phyloP scores from a whole-genome alignment of 768 basidiomycete genomes.

The Suillus cothurnatus region DNA sequence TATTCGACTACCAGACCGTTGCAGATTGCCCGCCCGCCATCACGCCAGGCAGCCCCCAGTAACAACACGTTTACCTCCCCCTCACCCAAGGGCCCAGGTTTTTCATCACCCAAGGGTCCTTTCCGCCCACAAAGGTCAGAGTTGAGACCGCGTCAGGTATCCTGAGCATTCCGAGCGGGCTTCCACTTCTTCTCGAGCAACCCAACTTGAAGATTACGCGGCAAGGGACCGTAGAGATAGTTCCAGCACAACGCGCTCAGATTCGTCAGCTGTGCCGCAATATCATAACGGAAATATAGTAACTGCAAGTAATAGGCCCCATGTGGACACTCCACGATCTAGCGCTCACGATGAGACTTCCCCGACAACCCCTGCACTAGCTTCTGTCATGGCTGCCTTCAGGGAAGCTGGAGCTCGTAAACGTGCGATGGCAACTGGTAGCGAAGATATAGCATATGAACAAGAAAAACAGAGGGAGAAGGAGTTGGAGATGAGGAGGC shows the following conservation, averaged over 20 bases:
- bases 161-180: slow-evolving; percentile 58
- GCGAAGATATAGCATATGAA: slow-evolving; percentile 57
- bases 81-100: slow-evolving; percentile 41
- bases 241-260: slow-evolving; percentile 49
- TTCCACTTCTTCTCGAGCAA: slow-evolving; percentile 45
- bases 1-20: slow-evolving; percentile 53
- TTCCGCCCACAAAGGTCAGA: slow-evolving; percentile 71
- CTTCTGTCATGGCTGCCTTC: slow-evolving; percentile 69
- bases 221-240: slow-evolving; percentile 49
- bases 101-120: slow-evolving; percentile 52
- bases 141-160: slow-evolving; percentile 52
- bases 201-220: slow-evolving; percentile 24
- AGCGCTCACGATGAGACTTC: slow-evolving; percentile 20
- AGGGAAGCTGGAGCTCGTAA: slow-evolving; percentile 57
- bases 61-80: slow-evolving; percentile 40
- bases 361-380: slow-evolving; percentile 48
- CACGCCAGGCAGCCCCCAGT: slow-evolving; percentile 56
- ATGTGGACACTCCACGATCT: slow-evolving; percentile 21
- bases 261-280: slow-evolving; percentile 39
- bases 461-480: slow-evolving; percentile 60
- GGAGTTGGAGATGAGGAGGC: slow-evolving; percentile 64
- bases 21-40: slow-evolving; percentile 59
- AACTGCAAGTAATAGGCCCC: slow-evolving; percentile 17
- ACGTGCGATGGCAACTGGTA: slow-evolving; percentile 54
- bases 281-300: slow-evolving; percentile 31